Conservation (phyloP, 805 yeast genomes). For the Kregervanrija fluxuum region DNA sequence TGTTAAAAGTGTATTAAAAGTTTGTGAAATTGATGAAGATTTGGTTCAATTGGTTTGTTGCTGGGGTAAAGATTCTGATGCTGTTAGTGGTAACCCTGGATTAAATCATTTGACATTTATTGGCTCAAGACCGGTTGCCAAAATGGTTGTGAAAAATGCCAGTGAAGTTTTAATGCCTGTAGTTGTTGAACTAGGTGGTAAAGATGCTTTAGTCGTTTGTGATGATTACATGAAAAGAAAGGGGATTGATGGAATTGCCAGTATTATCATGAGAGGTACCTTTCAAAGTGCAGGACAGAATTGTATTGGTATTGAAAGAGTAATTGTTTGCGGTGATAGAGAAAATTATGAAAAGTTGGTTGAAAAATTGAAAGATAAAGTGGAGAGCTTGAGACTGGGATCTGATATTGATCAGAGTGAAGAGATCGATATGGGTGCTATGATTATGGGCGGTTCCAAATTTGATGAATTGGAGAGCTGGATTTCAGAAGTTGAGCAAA, state of each 20-base stretch:
- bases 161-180: constrained; percentile 86
- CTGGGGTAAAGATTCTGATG: constrained; percentile 79
- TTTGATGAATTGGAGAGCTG: constrained; percentile 61
- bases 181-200: constrained; percentile 95
- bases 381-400: constrained; percentile 65
- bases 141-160: constrained; percentile 76
- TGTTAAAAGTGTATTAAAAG: constrained; percentile 62
- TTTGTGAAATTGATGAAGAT: constrained; percentile 71
- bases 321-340: constrained; percentile 61
- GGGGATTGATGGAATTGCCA: constrained; percentile 47
- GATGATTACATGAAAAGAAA: constrained; percentile 62
- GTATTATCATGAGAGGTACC: constrained; percentile 87
- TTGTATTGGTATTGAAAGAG: constrained; percentile 95
- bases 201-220: constrained; percentile 82
- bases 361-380: constrained; percentile 46
- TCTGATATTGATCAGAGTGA: constrained; percentile 88
- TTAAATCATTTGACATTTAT: constrained; percentile 88
- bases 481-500: constrained; percentile 62
- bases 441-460: constrained; percentile 67
- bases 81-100: constrained; percentile 76
- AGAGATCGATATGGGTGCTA: constrained; percentile 94
- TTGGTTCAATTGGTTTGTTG: constrained; percentile 84
- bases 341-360: constrained; percentile 59
- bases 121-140: constrained; percentile 94
- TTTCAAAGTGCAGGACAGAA: constrained; percentile 98